Evolutionary conservation across 495 filamentous ascomycete genomes (phyloP), one percentile per base, ranked within the genome.

Genomic region (Cryomyces antarcticus): DNA sequence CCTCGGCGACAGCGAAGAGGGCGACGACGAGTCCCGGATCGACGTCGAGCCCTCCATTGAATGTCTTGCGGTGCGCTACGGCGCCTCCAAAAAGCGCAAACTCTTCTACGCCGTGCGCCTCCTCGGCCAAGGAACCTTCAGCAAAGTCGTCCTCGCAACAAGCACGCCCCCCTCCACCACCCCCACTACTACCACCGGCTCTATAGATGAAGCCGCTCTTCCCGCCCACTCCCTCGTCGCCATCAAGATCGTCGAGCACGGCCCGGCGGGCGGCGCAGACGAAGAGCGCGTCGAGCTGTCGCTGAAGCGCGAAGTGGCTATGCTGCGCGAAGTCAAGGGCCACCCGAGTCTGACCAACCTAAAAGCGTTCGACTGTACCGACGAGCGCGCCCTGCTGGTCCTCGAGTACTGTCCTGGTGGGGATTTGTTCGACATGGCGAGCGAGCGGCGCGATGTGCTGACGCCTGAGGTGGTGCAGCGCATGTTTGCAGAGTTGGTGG

Each of bases 41-140:
- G 40, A 69, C 60, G 62, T 51, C 49, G 65, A 64, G 35, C 51
- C 59, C 6, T 53, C 51, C 7, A 55, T 64, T 40, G 70, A 79
- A 36, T 76, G 70, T 46, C 78, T 80, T 39, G 73, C 76, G 43
- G 78, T 81, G 13, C 63, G 58, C 39, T 69, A 64, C 27, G 65
- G 73, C 7, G 59, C 67, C 27, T 69, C 75, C 46, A 57, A 62
- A 40, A 75, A 73, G 42, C 56, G 67, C 28, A 70, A 68, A 43
- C 65, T 72, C 49, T 97, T 82, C 72, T 68, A 80, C 49, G 80
- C 78, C 30, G 57, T 97, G 27, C 78, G 77, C 42, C 62, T 78
- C 50, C 68, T 97, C 7, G 89, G 89, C 6, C 82, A 94, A 46
- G 89, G 89, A 10, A 93, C 89, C 2, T 97, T 97, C 58, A 94